Conservation (phyloP, 768 basidiomycete species). For the Xerocomus spinulosus region DNA sequence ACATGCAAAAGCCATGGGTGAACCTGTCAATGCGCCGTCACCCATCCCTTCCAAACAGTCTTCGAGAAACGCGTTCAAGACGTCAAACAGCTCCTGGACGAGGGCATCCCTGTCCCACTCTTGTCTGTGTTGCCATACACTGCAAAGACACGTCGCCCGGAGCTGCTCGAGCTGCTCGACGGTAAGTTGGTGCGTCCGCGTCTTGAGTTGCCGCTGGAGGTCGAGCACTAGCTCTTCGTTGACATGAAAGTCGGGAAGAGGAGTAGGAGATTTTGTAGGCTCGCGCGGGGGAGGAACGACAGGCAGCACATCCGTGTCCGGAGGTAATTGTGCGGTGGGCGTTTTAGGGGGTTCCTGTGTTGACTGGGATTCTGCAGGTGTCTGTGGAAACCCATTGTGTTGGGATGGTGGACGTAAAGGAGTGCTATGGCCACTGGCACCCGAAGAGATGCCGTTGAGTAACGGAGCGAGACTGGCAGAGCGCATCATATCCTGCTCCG, state of each 20-base stretch:
- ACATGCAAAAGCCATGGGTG: slow-evolving; percentile 3
- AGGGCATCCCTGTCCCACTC: slow-evolving; percentile 81
- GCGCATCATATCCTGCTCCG: slow-evolving; percentile 25
- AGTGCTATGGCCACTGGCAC: not conserved
- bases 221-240: slow-evolving; percentile 45
- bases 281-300: slow-evolving; percentile 28
- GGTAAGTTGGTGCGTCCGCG: slow-evolving; percentile 55
- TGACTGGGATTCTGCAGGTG: slow-evolving; percentile 3
- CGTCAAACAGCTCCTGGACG: slow-evolving; percentile 50
- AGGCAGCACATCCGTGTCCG: slow-evolving; percentile 20
- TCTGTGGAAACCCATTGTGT: slow-evolving; percentile 9
- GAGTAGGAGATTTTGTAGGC: slow-evolving; percentile 59
- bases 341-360: slow-evolving; percentile 4
- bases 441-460: slow-evolving; percentile 19
- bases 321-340: slow-evolving; percentile 2
- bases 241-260: slow-evolving; percentile 74
- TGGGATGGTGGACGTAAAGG: slow-evolving; percentile 6
- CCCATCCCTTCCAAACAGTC: slow-evolving; percentile 44
- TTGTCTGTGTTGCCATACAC: slow-evolving; percentile 74
- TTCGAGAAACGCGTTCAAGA: slow-evolving; percentile 61
- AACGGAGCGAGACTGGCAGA: slow-evolving; percentile 21
- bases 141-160: slow-evolving; percentile 73
- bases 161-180: slow-evolving; percentile 94
- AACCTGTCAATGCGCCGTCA: not conserved
- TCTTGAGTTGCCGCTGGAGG: slow-evolving; percentile 47